Base-by-base conservation (phyloP, 306 rosid species). In the Corylus americana region DNA sequence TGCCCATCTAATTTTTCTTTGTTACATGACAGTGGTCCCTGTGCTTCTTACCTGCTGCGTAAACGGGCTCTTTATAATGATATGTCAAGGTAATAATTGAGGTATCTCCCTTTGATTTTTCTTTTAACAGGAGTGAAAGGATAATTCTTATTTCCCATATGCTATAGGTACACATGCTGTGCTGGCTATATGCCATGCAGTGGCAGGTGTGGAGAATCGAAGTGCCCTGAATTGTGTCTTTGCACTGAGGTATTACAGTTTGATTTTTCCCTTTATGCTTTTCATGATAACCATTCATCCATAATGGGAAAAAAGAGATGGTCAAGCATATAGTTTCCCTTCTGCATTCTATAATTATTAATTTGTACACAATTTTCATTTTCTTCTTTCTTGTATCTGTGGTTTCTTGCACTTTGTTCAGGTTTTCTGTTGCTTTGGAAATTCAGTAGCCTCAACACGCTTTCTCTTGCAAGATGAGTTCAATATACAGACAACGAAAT, bases 121-220 rank as follows among this genome's bases (percentile, higher is more conserved):
- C 49, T 42, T 59, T 63, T n/a, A 39, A 50, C 29, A 11, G 80
- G 69, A 55, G 55, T 66, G 22, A 51, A n/a, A n/a, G 61, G 71
- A 51, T 70, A 53, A 63, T 49, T 55, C 67, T 44, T 16, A 27
- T 53, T 66, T 72, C 58, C 77, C 73, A 25, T 77, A 83, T 82
- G 57, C 61, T 76, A 45, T 80, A 94, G 98, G 86, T 94, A 94
- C 74, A 80, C 82, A 4, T 94, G 97, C 71, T 94, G 98, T 85
- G 98, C 92, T 73, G 97, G 97, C 75, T 92, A 92, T 85, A 89
- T 94, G 98, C 98, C 98, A 42, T 92, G 97, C 74, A 93, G 98
- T 77, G 98, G 98, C 49, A 86, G 93, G 76, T 93, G 97, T 77
- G 98, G 98, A 80, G 98, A 93, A 88, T 91, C 97, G 55, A 77